Evolutionary conservation across 75 land plant species (phyloP).

Genomic region (Gnetum montanum): DNA sequence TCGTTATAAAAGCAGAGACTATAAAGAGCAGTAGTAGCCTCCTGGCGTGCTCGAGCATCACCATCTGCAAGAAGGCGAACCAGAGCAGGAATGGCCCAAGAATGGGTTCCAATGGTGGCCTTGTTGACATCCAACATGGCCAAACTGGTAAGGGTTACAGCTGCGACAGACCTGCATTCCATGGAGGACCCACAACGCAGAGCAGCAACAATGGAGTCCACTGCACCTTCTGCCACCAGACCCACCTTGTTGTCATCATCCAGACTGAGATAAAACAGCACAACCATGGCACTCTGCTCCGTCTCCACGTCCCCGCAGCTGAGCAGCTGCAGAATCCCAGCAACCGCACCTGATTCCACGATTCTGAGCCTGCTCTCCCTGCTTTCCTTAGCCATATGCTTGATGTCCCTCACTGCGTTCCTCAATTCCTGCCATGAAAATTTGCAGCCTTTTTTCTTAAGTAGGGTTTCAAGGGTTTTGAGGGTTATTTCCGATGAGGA

Average conservation of each 20-base stretch:
- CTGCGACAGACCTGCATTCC: constrained; percentile 58
- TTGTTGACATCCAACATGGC: constrained; percentile 74
- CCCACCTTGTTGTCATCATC: constrained; percentile 89
- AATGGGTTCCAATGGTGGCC: constrained; percentile 59
- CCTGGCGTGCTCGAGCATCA: constrained; percentile 45
- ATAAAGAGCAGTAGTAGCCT: constrained; percentile 80
- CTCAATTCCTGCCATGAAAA: neutral
- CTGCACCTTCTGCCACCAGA: constrained; percentile 71
- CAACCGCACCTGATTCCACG: constrained; percentile 51
- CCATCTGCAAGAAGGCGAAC: constrained; percentile 51
- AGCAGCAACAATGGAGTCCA: constrained; percentile 38
- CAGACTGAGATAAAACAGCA: constrained; percentile 42
- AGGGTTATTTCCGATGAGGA: neutral
- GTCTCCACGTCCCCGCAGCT: constrained; percentile 15
- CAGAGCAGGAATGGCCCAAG: constrained; percentile 41
- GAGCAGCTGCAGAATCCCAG: constrained; percentile 32
- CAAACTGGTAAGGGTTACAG: constrained; percentile 72
- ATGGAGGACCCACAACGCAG: constrained; percentile 18
- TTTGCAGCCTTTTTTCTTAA: constrained; percentile 3
- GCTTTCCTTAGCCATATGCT: constrained; percentile 30
- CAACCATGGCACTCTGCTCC: constrained; percentile 33
- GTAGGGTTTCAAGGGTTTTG: constrained; percentile 5
- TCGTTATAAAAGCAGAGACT: constrained; percentile 54
- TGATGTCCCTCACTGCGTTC: constrained; percentile 20
- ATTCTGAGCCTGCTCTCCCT: constrained; percentile 27